Percentiles rank a stretch among this genome's conserved stretches.
phyloP scores from a whole-genome alignment of 306 rosid species.

The Vigna reflexopilosa region DNA sequence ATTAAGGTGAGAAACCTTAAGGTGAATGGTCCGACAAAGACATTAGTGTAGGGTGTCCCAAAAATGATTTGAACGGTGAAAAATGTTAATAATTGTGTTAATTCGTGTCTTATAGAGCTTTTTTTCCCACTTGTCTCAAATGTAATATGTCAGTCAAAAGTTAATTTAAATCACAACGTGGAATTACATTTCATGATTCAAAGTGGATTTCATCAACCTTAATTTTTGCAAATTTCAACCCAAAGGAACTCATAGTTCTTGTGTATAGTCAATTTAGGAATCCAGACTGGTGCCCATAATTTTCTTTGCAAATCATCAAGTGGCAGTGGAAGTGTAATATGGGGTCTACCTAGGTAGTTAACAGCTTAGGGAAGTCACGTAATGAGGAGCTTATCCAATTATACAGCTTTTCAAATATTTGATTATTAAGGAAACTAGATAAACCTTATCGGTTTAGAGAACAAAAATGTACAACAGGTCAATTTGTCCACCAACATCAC shows the following conservation, averaged over 20 bases:
- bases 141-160: too few relatives aligned
- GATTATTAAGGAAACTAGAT: conserved; percentile 37
- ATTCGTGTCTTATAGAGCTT: too few relatives aligned
- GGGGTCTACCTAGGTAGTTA: not conserved
- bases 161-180: not conserved
- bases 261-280: not conserved
- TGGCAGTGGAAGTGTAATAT: not conserved
- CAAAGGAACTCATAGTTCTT: not conserved
- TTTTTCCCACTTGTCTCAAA: too few relatives aligned
- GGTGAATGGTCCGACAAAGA: too few relatives aligned
- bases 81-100: too few relatives aligned
- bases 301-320: not conserved
- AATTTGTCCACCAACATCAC: conserved; percentile 47
- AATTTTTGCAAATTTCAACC: not conserved
- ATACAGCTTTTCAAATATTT: not conserved
- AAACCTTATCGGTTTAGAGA: conserved; percentile 41
- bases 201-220: too few relatives aligned
- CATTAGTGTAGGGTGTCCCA: too few relatives aligned
- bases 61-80: too few relatives aligned
- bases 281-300: not conserved
- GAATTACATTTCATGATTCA: too few relatives aligned
- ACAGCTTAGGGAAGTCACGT: not conserved
- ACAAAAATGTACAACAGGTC: conserved; percentile 35
- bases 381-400: not conserved
- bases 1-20: too few relatives aligned